Evolutionary conservation across 2,329 filamentous ascomycete species (phyloP).

Genomic region (Dothistroma pini): DNA sequence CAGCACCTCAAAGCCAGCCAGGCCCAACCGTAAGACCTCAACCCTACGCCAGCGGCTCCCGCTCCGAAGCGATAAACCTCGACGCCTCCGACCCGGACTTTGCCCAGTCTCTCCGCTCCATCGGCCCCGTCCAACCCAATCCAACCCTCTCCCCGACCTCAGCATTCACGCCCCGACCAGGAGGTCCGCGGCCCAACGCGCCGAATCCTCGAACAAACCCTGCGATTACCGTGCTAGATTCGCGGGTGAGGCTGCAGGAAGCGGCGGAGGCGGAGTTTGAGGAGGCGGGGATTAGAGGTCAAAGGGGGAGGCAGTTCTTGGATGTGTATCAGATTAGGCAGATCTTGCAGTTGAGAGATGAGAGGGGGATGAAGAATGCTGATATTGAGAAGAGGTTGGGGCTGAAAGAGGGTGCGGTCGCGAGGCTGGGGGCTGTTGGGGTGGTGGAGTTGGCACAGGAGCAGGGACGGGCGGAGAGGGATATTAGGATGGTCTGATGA

Average conservation of each 20-base stretch:
- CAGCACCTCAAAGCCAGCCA: constrained; percentile 31
- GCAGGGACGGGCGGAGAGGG: constrained; percentile 30
- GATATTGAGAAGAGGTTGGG: constrained; percentile 36
- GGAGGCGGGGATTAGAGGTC: constrained; percentile 40
- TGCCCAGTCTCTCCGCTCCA: constrained; percentile 73
- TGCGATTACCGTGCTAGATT: constrained; percentile 51
- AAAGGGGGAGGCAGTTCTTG: constrained; percentile 43
- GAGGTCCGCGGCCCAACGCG: constrained; percentile 28
- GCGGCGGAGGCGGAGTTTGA: constrained; percentile 54
- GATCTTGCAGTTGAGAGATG: constrained; percentile 33
- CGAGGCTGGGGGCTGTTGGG: constrained; percentile 30
- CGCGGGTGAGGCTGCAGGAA: constrained; percentile 49
- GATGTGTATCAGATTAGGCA: constrained; percentile 43
- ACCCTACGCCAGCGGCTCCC: constrained; percentile 37
- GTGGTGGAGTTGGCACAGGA: constrained; percentile 32
- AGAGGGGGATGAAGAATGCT: constrained; percentile 24
- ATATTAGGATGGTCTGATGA: constrained; percentile 31
- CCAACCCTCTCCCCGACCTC: constrained; percentile 56
- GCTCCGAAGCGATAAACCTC: constrained; percentile 53
- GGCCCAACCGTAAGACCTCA: constrained; percentile 43
- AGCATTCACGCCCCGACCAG: constrained; percentile 43
- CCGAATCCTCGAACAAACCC: constrained; percentile 48
- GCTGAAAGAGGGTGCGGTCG: constrained; percentile 35
- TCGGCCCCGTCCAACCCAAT: constrained; percentile 57
- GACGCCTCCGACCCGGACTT: constrained; percentile 61